phyloP scores from a whole-genome alignment of 2,329 filamentous ascomycete species.

The Aplosporella prunicola region DNA sequence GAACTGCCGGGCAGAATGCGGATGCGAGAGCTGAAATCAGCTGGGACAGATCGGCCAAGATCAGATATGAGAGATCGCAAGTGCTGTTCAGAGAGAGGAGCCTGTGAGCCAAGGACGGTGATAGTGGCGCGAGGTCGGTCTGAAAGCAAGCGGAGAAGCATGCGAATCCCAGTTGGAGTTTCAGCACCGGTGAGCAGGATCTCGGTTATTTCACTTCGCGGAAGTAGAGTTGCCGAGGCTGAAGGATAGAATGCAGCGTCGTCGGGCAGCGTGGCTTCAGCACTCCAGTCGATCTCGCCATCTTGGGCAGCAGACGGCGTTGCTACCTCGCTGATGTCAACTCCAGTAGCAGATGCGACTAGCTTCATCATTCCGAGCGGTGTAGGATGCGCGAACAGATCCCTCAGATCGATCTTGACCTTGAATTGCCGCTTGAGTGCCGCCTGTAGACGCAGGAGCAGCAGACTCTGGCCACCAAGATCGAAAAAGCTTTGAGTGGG shows the following conservation, averaged over 20 bases:
- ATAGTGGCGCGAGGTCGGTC: no score
- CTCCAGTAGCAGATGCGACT: not conserved
- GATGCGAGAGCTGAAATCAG: no score
- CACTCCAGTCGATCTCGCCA: conserved; percentile 1
- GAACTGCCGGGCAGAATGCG: not conserved
- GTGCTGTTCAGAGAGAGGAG: no score
- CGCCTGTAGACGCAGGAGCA: conserved; percentile 22
- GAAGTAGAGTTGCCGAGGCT: not conserved
- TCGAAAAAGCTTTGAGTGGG: conserved; percentile 24
- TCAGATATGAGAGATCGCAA: no score
- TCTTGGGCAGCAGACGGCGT: not conserved
- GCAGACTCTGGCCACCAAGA: conserved; percentile 29
- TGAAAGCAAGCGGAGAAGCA: no score
- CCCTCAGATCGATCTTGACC: not conserved
- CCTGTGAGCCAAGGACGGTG: no score
- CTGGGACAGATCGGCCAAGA: no score
- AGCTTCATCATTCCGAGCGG: not conserved
- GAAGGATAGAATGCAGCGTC: not conserved
- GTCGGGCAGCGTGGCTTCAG: not conserved
- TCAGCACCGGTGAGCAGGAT: no score
- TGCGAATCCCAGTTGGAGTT: no score
- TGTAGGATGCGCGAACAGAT: not conserved
- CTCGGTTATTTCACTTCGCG: conserved; percentile 1
- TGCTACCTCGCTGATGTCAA: not conserved
- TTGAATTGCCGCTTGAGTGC: not conserved